Evolutionary conservation across 129 eudicot genomes (phyloP).

Genomic region (Escallonia herrerae): DNA sequence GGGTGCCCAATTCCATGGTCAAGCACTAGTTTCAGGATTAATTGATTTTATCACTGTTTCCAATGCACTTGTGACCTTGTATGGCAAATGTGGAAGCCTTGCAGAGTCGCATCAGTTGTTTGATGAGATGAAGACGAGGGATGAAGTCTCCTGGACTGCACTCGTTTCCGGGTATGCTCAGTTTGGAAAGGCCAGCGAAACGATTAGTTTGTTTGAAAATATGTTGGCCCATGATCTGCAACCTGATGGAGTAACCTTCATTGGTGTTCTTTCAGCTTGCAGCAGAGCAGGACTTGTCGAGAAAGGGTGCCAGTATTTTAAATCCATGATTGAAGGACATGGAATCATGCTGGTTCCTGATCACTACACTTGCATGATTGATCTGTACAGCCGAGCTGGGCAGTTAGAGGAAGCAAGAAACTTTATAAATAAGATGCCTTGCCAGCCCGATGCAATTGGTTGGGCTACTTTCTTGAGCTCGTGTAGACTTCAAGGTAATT

Average conservation of each 20-base stretch:
- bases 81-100: conserved; percentile 80
- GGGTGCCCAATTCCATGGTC: conserved; percentile 83
- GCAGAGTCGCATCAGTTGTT: conserved; percentile 62
- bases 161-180: conserved; percentile 75
- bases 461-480: conserved; percentile 87
- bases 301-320: conserved; percentile 54
- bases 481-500: conserved; percentile 55
- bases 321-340: conserved; percentile 53
- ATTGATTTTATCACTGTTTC: conserved; percentile 66
- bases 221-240: conserved; percentile 60
- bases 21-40: conserved; percentile 69
- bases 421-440: conserved; percentile 74
- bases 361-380: conserved; percentile 93
- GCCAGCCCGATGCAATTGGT: conserved; percentile 60
- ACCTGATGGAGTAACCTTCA: conserved; percentile 64
- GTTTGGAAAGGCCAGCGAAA: conserved; percentile 79
- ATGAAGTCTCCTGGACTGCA: conserved; percentile 86
- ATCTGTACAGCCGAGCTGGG: conserved; percentile 80
- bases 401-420: conserved; percentile 54
- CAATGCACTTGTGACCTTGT: conserved; percentile 75
- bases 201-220: conserved; percentile 56
- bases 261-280: conserved; percentile 76
- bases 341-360: conserved; percentile 58
- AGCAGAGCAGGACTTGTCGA: conserved; percentile 77
- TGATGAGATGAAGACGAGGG: conserved; percentile 54